Conservation (phyloP, 2,329 filamentous ascomycete genomes). For the Venturia pyrina region DNA sequence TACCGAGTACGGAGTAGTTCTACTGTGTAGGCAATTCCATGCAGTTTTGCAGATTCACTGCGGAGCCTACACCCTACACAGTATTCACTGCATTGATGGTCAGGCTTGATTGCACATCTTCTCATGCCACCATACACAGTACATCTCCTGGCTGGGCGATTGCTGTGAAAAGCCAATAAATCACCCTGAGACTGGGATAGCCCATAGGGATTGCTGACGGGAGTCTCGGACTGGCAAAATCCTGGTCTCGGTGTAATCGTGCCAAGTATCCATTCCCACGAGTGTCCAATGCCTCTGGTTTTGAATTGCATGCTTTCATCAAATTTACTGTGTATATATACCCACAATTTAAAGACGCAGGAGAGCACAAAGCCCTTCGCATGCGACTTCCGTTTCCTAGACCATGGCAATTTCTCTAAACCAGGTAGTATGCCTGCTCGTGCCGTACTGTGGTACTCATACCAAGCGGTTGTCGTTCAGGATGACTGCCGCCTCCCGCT, state of each 20-base stretch:
- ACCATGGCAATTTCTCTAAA: not conserved
- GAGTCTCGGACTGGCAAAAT: not conserved
- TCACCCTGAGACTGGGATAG: not conserved
- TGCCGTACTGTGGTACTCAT: not conserved
- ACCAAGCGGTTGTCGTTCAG: not conserved
- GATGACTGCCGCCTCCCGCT: slow-evolving; percentile 5
- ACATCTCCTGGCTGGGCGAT: not conserved
- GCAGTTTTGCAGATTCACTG: too few relatives aligned
- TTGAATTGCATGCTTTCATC: too few relatives aligned
- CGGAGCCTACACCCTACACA: too few relatives aligned
- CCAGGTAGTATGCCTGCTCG: not conserved
- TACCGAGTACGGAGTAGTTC: too few relatives aligned
- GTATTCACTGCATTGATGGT: too few relatives aligned
- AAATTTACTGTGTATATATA: not conserved
- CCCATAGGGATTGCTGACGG: too few relatives aligned
- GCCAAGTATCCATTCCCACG: not conserved
- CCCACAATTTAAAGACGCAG: not conserved
- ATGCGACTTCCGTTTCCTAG: not conserved
- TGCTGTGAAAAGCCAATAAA: not conserved
- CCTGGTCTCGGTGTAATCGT: not conserved
- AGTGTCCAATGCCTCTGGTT: too few relatives aligned
- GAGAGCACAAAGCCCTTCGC: not conserved
- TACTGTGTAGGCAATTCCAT: too few relatives aligned
- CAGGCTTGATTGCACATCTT: too few relatives aligned
- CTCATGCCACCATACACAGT: too few relatives aligned